Base-by-base conservation (phyloP, 306 rosid species). In the Abrus precatorius region DNA sequence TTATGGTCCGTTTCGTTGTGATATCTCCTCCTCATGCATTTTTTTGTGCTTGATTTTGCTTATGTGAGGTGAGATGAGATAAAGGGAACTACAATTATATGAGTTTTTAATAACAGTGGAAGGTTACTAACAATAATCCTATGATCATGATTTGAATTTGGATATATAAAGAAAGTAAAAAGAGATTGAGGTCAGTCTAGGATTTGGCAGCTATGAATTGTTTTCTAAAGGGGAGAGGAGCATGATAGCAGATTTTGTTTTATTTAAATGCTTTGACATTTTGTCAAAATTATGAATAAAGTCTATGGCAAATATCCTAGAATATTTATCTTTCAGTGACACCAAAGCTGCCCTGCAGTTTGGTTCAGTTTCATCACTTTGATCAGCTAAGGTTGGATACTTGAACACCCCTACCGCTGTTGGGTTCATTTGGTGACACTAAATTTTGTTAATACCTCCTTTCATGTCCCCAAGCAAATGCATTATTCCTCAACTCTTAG, bases 351-450 rank as follows among this genome's bases (percentile, higher is more conserved):
- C 60, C 67, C 28, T 43, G 11, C 57, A 49, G 63, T 72, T 83
- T 71, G 59, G 79, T 72, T 71, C 47, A 34, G 48, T 77, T 82
- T 56, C 79, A 71, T 38, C 54, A 27, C 79, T 61, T 83, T 64
- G 43, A 71, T 77, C 32, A 54, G 60, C 59, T 72, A 62, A 12
- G 30, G 67, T 28, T 72, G 69, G 74, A 53, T 71, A 74, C 20
- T 57, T 55, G 69, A n/a, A 29, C 72, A 50, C 34, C 60, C 53
- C n/a, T 74, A 9, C 34, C 29, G 45, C 28, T 38, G 34, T 38
- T 72, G 53, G 40, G 20, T 32, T 49, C 47, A 20, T 67, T 73
- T 28, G 53, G 68, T 52, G 28, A 43, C 50, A 32, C 40, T 34
- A 27, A n/a, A 65, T 65, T 54, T 72, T 56, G 40, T 63, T 72